A percentile compares a stretch with the other conserved stretches of the same genome.
phyloP scores from a whole-genome alignment of 768 basidiomycete genomes.

The Suillus weaverae region DNA sequence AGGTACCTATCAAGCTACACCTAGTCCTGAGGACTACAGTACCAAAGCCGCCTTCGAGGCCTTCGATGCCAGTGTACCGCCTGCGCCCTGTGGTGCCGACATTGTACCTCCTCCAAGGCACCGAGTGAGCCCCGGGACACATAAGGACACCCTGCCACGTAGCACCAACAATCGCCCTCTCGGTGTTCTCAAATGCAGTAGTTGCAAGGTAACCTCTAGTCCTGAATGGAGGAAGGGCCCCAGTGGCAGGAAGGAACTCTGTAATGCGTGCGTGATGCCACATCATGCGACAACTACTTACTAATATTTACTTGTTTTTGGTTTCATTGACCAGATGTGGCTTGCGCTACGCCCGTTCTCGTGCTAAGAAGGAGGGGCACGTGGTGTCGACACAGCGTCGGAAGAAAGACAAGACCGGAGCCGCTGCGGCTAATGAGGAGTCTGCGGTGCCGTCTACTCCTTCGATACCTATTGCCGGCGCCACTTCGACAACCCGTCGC shows the following conservation, averaged over 20 bases:
- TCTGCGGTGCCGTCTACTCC: conserved; percentile 17
- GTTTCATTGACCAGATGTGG: conserved; percentile 59
- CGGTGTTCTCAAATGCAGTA: conserved; percentile 72
- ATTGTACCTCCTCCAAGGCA: conserved; percentile 58
- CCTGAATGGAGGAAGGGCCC: conserved; percentile 94
- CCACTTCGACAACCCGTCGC: conserved; percentile 49
- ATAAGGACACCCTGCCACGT: conserved; percentile 46
- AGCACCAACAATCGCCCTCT: conserved; percentile 61
- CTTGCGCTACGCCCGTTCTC: conserved; percentile 80
- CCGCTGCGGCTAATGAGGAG: conserved; percentile 30
- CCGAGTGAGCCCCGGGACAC: conserved; percentile 52
- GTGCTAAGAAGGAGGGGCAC: conserved; percentile 84
- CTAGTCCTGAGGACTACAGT: conserved; percentile 40
- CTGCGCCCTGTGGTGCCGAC: conserved; percentile 32
- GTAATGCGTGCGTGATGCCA: conserved; percentile 75
- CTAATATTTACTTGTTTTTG: conserved; percentile 19
- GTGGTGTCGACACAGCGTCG: conserved; percentile 50
- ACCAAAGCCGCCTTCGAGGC: conserved; percentile 36
- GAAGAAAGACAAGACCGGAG: conserved; percentile 55
- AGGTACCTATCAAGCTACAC: conserved; percentile 38
- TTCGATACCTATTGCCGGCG: conserved; percentile 39
- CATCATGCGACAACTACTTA: conserved; percentile 11
- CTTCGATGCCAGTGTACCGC: conserved; percentile 21
- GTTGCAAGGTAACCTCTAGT: conserved; percentile 78
- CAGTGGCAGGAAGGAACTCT: conserved; percentile 86